Evolutionary conservation across 192 early-diverging fungal genomes (phyloP), one percentile per base, ranked within the genome.

Genomic region (Podila epigama): DNA sequence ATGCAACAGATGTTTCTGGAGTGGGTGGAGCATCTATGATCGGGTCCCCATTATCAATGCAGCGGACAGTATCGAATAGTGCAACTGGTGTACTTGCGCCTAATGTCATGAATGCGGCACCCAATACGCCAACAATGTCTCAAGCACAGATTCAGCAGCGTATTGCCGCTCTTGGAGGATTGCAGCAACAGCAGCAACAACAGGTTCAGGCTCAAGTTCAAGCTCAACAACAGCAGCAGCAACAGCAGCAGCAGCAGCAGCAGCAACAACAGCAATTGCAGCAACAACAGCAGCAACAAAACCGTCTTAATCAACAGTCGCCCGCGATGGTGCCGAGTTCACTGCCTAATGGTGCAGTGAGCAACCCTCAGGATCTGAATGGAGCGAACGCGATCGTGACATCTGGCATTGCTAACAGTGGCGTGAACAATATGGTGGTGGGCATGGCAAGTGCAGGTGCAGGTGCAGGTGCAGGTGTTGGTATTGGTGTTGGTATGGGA

Each of bases 11-110:
- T n/a, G n/a, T n/a, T 57, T 10, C 32, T 29, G 51, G 54, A 11
- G 44, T 64, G 7, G 60, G n/a, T n/a, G n/a, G n/a, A n/a, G n/a
- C 66, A 2, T 32, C 59, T 3, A 77, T 68, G 22, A 63, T 77
- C 13, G 73, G 73, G 20, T 77, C 73, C 2, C 73, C 73, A 4
- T 48, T 77, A 6, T 32, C 36, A 4, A 77, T 77, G 73, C 73
- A 77, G 51, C 35, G 73, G 39, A 77, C 73, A 3, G 50, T 63
- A 0, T 77, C 73, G 5, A 64, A 54, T 33, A 48, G 60, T 25
- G 54, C 53, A n/a, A n/a, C n/a, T 12, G 36, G 33, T 11, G 42
- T 25, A 9, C 60, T 54, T 22, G 25, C 15, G 15, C 16, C 53
- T 5, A 75, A 66, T 48, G 59, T 42, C 20, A n/a, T n/a, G n/a